Evolutionary conservation across 2,329 filamentous ascomycete species (phyloP).

Genomic region (Polychaeton citri): DNA sequence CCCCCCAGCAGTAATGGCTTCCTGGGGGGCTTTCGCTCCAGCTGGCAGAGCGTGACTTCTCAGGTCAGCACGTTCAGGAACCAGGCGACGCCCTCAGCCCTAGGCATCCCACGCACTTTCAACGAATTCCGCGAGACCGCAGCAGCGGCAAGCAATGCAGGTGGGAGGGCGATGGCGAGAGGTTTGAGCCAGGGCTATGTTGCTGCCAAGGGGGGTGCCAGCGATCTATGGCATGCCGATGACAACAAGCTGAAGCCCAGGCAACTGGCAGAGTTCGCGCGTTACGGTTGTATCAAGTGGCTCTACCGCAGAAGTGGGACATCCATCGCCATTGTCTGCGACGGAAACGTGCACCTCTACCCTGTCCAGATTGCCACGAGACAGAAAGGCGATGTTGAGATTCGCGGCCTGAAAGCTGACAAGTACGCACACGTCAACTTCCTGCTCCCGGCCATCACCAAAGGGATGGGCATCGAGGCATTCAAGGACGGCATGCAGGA

Average conservation of each 20-base stretch:
- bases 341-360: conserved; percentile 54
- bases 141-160: conserved; percentile 37
- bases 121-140: conserved; percentile 14
- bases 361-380: conserved; percentile 38
- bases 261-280: conserved; percentile 38
- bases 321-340: conserved; percentile 50
- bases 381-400: conserved; percentile 32
- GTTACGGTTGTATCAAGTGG: conserved; percentile 51
- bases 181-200: conserved; percentile 63
- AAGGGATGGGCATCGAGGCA: conserved; percentile 1
- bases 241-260: conserved; percentile 64
- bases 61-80: conserved; percentile 18
- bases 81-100: conserved; percentile 5
- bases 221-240: conserved; percentile 57
- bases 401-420: conserved; percentile 30
- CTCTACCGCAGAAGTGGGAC: conserved; percentile 49
- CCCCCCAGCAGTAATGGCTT: conserved; percentile 19
- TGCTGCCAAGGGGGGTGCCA: conserved; percentile 55
- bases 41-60: conserved; percentile 29
- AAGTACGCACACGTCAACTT: conserved; percentile 13
- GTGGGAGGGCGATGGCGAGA: conserved; percentile 57
- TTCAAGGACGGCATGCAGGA: not conserved
- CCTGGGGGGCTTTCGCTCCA: conserved; percentile 19
- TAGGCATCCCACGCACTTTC: conserved; percentile 14
- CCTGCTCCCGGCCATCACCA: conserved; percentile 11